Base-by-base conservation (phyloP, 208 protist species). In the Leishmania lainsoni region DNA sequence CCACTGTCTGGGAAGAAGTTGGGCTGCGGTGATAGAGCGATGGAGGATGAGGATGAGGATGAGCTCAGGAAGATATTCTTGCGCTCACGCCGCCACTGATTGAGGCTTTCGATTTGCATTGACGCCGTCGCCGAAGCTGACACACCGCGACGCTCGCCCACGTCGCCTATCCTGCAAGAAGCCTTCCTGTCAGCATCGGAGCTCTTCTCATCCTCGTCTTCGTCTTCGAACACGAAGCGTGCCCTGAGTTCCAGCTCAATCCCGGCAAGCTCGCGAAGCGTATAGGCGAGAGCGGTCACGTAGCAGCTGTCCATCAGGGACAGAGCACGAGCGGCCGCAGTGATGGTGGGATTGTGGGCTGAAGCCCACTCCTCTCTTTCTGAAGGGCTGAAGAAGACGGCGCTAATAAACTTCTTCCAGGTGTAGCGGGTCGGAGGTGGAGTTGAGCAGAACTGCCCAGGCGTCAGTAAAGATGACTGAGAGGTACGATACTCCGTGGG, bases 11-110 rank as follows among this genome's bases (percentile, higher is more conserved):
- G 45, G 10, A 45, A 12, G 51, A 10, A 39, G 45, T 56, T 76
- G 35, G 51, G 35, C 45, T 1, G 69, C 26, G 69, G n/a, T 32
- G 69, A 52, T 45, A 20, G 45, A 22, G 69, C 5, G 22, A 29
- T 16, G 42, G 20, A 32, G 26, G 69, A 73, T 35, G 74, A 78
- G 59, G 75, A 75, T 48, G 68, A 76, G 63, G 82, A 85, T 35
- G 82, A 81, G 77, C 77, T 81, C 52, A 85, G 78, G 26, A 85
- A 85, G 12, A 81, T 81, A 48, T 85, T 85, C 29, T 69, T 79
- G 26, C 17, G 51, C 22, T 63, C 58, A 26, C 63, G 54, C n/a
- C 52, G 75, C 32, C 10, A 20, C 22, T 48, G 81, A 12, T 48
- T 52, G 42, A 32, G 22, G 69, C 3, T 73, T 54, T 12, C 66